phyloP scores from a whole-genome alignment of 805 yeast genomes.

The Lipomyces mesembrius region DNA sequence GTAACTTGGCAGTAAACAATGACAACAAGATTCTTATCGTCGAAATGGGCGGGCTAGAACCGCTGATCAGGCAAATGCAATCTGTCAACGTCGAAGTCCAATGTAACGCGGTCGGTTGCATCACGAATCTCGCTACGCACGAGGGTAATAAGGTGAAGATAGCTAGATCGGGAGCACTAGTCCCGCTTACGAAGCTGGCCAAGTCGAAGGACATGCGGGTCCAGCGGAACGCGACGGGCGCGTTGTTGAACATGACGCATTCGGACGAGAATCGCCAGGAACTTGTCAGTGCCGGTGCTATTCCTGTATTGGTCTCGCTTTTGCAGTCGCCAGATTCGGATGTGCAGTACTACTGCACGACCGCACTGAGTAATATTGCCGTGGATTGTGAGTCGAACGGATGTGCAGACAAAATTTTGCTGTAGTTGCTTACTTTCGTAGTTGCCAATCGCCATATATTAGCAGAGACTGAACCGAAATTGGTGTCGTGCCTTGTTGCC shows the following conservation, averaged over 20 bases:
- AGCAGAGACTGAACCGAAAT: conserved; percentile 88
- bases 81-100: conserved; percentile 96
- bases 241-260: conserved; percentile 96
- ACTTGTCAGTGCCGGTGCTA: conserved; percentile 96
- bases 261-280: conserved; percentile 95
- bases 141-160: conserved; percentile 96
- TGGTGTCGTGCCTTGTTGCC: conserved; percentile 83
- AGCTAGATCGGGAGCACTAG: conserved; percentile 93
- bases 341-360: conserved; percentile 97
- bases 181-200: conserved; percentile 92
- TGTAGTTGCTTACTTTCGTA: neutral
- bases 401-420: neutral
- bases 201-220: conserved; percentile 93
- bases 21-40: conserved; percentile 92
- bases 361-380: conserved; percentile 95
- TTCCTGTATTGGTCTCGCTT: conserved; percentile 89
- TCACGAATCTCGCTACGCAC: conserved; percentile 95
- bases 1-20: conserved; percentile 96
- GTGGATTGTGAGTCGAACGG: conserved; percentile 60
- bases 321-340: conserved; percentile 88
- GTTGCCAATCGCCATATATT: conserved; percentile 85
- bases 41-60: conserved; percentile 97
- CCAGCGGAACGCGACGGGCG: conserved; percentile 98
- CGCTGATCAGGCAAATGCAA: conserved; percentile 96
- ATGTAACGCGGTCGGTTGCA: conserved; percentile 99